These are phyloP conservation scores for Tulasnella calospora DNA, from an alignment of 768 basidiomycete genomes.

Conservation along the genomic window DNA sequence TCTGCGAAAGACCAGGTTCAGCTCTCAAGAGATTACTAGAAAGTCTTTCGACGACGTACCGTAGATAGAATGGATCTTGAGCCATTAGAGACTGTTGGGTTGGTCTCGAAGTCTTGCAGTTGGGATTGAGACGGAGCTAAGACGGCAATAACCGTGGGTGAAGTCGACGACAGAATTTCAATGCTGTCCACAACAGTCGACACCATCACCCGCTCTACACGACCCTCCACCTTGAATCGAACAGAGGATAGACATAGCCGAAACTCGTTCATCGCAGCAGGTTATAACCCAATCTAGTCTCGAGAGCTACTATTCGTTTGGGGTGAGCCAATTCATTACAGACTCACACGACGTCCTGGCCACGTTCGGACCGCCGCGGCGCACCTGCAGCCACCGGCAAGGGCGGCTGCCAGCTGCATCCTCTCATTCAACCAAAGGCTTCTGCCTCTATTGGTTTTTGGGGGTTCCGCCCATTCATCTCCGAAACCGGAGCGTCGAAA, in stretches of 20 bases:
- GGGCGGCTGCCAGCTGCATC: background rate
- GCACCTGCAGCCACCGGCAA: background rate
- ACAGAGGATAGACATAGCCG: background rate
- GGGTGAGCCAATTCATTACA: background rate
- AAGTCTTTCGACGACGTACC: slow-evolving; percentile 43
- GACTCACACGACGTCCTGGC: background rate
- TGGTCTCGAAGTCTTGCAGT: slow-evolving; percentile 38
- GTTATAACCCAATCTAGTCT: background rate
- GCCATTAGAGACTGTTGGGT: slow-evolving; percentile 39
- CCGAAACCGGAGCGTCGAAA: background rate
- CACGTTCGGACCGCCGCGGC: background rate
- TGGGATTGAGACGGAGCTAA: background rate
- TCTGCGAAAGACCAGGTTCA: slow-evolving; percentile 36
- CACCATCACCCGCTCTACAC: background rate
- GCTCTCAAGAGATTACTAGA: slow-evolving; percentile 28
- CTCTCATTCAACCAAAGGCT: background rate
- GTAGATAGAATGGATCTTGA: slow-evolving; percentile 75
- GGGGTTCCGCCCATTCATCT: background rate
- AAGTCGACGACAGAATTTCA: slow-evolving; percentile 12
- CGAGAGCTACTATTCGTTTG: background rate
- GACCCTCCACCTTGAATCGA: background rate
- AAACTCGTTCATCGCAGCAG: background rate
- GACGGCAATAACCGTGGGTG: background rate
- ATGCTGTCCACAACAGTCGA: slow-evolving; percentile 1
- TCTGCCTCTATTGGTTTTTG: background rate